These are phyloP conservation scores for Lipomyces sp. DNA, from an alignment of 805 yeast genomes.

Conservation along the genomic window DNA sequence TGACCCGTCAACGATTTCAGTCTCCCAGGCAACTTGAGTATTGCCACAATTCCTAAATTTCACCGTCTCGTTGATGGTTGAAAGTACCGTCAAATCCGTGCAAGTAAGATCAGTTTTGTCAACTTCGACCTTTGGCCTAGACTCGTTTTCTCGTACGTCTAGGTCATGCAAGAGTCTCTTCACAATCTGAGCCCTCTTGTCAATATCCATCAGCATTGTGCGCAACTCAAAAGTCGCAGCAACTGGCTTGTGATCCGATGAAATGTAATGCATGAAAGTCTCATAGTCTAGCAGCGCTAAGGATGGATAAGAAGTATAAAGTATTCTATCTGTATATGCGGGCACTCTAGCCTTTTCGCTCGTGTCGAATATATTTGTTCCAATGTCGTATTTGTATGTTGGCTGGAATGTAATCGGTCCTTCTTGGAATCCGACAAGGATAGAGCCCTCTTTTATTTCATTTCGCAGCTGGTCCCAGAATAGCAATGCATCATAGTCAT, in stretches of 20 bases:
- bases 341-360: conserved; percentile 51
- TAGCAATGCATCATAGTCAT: conserved; percentile 48
- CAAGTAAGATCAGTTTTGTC: conserved; percentile 45
- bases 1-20: conserved; percentile 42
- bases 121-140: conserved; percentile 51
- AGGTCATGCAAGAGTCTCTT: conserved; percentile 49
- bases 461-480: conserved; percentile 52
- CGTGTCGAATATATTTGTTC: conserved; percentile 35
- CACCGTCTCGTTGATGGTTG: conserved; percentile 38
- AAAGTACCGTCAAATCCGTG: conserved; percentile 41
- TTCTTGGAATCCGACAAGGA: conserved; percentile 56
- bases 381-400: conserved; percentile 54
- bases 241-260: conserved; percentile 66
- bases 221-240: conserved; percentile 46
- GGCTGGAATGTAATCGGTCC: conserved; percentile 57
- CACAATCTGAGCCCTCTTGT: conserved; percentile 47
- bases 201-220: conserved; percentile 48
- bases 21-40: conserved; percentile 49
- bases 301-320: conserved; percentile 46
- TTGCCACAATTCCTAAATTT: conserved; percentile 48
- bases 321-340: conserved; percentile 63
- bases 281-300: conserved; percentile 41
- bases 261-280: conserved; percentile 41
- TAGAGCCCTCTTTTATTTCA: conserved; percentile 45
- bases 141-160: conserved; percentile 53